Evolutionary conservation across 805 yeast species (phyloP).

Genomic region (Jamesozyma lodderae): DNA sequence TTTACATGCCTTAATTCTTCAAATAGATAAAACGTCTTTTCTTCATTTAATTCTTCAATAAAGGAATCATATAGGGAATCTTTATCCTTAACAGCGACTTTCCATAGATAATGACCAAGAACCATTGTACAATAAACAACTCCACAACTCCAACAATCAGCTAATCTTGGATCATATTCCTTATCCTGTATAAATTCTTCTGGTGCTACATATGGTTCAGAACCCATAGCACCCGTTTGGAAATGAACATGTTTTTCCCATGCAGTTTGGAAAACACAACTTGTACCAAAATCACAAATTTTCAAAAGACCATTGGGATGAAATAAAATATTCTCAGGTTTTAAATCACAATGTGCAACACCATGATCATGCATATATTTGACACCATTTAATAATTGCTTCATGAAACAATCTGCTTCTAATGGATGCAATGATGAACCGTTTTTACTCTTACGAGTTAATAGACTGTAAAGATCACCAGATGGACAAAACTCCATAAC

Average conservation of each 20-base stretch:
- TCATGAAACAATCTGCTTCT: slow-evolving; percentile 85
- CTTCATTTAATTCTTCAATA: slow-evolving; percentile 36
- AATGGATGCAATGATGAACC: slow-evolving; percentile 42
- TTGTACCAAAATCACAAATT: slow-evolving; percentile 82
- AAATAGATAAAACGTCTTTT: slow-evolving; percentile 39
- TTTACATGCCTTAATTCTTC: slow-evolving; percentile 43
- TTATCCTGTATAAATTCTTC: slow-evolving; percentile 57
- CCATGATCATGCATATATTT: slow-evolving; percentile 85
- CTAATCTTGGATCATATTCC: slow-evolving; percentile 65
- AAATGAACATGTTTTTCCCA: slow-evolving; percentile 73
- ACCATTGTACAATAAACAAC: slow-evolving; percentile 70
- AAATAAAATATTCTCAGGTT: slow-evolving; percentile 76
- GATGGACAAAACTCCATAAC: slow-evolving; percentile 92
- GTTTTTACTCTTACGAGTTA: slow-evolving; percentile 42
- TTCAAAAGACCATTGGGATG: slow-evolving; percentile 58
- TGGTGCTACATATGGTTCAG: slow-evolving; percentile 88
- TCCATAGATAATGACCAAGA: slow-evolving; percentile 87
- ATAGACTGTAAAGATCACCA: slow-evolving; percentile 57
- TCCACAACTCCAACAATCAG: slow-evolving; percentile 88
- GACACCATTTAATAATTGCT: slow-evolving; percentile 75
- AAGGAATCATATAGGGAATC: slow-evolving; percentile 39
- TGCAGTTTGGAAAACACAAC: slow-evolving; percentile 82
- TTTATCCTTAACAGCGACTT: slow-evolving; percentile 55
- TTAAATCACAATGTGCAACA: slow-evolving; percentile 87
- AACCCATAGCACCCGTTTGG: slow-evolving; percentile 71